Evolutionary conservation across 306 rosid genomes (phyloP).

Genomic region (Casuarina equisetifolia): DNA sequence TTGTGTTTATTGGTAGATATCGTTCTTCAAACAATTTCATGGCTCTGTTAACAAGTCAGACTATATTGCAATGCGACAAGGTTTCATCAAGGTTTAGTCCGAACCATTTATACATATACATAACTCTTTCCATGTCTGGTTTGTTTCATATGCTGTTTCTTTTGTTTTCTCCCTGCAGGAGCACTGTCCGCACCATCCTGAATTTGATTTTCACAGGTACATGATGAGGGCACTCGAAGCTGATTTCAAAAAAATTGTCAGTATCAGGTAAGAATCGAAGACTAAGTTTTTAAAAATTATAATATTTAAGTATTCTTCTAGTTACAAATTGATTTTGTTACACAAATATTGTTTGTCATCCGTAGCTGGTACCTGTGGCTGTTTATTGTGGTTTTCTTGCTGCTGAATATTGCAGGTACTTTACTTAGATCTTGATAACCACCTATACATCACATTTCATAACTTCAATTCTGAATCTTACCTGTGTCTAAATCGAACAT

Average conservation of each 20-base stretch:
- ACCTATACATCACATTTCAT: slow-evolving; percentile 9
- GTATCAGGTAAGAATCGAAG: slow-evolving; percentile 63
- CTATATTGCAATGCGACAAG: slow-evolving; percentile 72
- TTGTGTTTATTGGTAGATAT: slow-evolving; percentile 44
- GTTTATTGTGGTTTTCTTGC: slow-evolving; percentile 85
- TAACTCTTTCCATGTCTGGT: not conserved
- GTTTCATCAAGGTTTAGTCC: slow-evolving; percentile 67
- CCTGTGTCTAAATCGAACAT: not conserved
- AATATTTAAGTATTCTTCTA: not conserved
- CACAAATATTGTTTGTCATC: slow-evolving; percentile 19
- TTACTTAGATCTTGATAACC: slow-evolving; percentile 21
- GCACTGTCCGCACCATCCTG: slow-evolving; percentile 18
- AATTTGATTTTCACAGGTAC: slow-evolving; percentile 58
- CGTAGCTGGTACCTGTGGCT: slow-evolving; percentile 90
- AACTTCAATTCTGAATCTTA: not conserved
- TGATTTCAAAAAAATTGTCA: slow-evolving; percentile 75
- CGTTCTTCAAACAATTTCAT: slow-evolving; percentile 82
- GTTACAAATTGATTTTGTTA: slow-evolving; percentile 3
- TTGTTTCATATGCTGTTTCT: slow-evolving; percentile 3
- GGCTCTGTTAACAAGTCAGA: slow-evolving; percentile 72
- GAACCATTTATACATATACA: not conserved
- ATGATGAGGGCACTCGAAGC: slow-evolving; percentile 60
- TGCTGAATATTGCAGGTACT: slow-evolving; percentile 72
- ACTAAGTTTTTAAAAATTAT: slow-evolving; percentile 5
- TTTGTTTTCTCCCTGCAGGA: slow-evolving; percentile 42